phyloP scores from a whole-genome alignment of 129 eudicot genomes.

The Lactuca saligna region DNA sequence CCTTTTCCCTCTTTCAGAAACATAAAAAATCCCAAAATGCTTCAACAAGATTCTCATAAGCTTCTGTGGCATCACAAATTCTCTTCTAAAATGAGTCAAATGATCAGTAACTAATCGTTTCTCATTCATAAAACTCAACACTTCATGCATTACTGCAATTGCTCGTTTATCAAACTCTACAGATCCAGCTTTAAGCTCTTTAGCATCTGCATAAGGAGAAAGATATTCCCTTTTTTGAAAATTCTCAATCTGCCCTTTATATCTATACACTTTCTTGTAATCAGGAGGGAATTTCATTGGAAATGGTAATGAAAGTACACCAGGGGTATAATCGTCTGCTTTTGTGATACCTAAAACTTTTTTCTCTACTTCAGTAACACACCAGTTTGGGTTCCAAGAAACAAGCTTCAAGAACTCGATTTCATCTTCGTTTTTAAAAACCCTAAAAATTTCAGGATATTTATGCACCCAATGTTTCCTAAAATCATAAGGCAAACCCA shows the following conservation, averaged over 20 bases:
- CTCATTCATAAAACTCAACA: conserved; percentile 85
- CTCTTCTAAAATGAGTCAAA: conserved; percentile 1
- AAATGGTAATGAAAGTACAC: conserved; percentile 68
- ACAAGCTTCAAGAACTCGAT: conserved; percentile 85
- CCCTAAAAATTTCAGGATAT: conserved; percentile 57
- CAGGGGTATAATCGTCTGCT: conserved; percentile 51
- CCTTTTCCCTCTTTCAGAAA: conserved; percentile 90
- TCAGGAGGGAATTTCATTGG: conserved; percentile 76
- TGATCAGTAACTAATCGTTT: conserved; percentile 88
- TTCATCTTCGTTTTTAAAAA: conserved; percentile 60
- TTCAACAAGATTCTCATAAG: conserved; percentile 77
- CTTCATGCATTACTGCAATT: conserved; percentile 94
- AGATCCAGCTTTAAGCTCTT: conserved; percentile 70
- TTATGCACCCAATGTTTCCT: conserved; percentile 65
- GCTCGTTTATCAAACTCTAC: conserved; percentile 90
- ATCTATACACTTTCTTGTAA: conserved; percentile 66
- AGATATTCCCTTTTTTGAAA: conserved; percentile 77
- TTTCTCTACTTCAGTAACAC: conserved; percentile 71
- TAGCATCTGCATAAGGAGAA: conserved; percentile 94
- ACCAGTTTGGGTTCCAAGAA: conserved; percentile 78
- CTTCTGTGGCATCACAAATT: neutral
- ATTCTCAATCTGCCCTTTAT: conserved; percentile 55
- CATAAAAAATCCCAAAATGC: conserved; percentile 94
- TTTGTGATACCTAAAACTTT: conserved; percentile 42
- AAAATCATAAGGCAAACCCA: conserved; percentile 82